A percentile compares a stretch with the other conserved stretches of the same genome.
phyloP scores from a whole-genome alignment of 2,329 filamentous ascomycete species.

The Karstenula rhodostoma region DNA sequence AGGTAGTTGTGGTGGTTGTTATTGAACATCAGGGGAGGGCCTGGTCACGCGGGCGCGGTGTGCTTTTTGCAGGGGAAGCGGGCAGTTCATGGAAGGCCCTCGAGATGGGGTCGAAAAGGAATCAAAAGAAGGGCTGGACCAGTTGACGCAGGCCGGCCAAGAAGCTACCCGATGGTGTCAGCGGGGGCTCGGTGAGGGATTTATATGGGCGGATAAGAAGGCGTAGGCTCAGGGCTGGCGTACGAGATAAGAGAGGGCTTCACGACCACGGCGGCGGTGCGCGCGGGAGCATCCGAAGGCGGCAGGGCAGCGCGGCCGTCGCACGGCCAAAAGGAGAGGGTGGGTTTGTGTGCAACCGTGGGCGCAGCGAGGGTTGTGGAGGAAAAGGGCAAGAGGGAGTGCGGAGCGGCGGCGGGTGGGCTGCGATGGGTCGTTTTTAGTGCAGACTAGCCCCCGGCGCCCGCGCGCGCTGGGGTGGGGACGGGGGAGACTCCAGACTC shows the following conservation, averaged over 20 bases:
- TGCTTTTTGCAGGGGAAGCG: slow-evolving; percentile 30
- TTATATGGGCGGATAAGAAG: slow-evolving; percentile 38
- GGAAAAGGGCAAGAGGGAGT: slow-evolving; percentile 9
- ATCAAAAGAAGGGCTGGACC: slow-evolving; percentile 20
- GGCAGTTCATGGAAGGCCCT: slow-evolving; percentile 45
- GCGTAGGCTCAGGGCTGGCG: slow-evolving; percentile 33
- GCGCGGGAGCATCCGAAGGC: slow-evolving; percentile 42
- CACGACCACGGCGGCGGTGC: slow-evolving; percentile 33
- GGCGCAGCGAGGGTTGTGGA: slow-evolving; percentile 28
- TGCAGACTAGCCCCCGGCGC: slow-evolving; percentile 36
- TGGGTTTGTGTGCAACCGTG: slow-evolving; percentile 33
- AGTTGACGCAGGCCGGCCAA: slow-evolving; percentile 16
- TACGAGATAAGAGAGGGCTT: slow-evolving; percentile 45
- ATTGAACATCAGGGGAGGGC: slow-evolving; percentile 50
- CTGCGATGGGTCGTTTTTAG: slow-evolving; percentile 39
- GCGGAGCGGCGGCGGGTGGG: slow-evolving; percentile 6
- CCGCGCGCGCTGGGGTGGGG: slow-evolving; percentile 45
- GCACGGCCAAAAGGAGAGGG: slow-evolving; percentile 34
- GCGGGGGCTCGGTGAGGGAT: slow-evolving; percentile 37
- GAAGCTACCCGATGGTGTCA: slow-evolving; percentile 28
- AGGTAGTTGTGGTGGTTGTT: slow-evolving; percentile 40
- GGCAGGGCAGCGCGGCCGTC: slow-evolving; percentile 22
- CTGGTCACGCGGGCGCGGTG: slow-evolving; percentile 35
- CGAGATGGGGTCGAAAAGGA: slow-evolving; percentile 21
- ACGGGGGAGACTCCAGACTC: slow-evolving; percentile 11